Evolutionary conservation across 2,329 filamentous ascomycete genomes (phyloP), one percentile per base, ranked within the genome.

Genomic region (Clarireedia hainanense): DNA sequence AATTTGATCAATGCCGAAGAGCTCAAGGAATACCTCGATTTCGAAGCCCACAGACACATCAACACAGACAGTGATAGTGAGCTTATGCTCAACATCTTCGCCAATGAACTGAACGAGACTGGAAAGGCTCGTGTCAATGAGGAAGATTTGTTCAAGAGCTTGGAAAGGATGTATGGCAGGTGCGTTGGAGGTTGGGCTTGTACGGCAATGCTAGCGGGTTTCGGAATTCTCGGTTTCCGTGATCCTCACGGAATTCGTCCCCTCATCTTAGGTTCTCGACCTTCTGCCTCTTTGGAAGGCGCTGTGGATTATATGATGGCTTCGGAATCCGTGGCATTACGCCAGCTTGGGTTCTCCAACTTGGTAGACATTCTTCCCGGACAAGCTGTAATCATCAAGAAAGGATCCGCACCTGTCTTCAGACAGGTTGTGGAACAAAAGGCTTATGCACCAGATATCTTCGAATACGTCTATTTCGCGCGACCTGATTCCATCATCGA

Each of bases 31-130:
- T 85, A 81, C 63, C 63, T 74, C 12, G 72, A 73, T 43, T 60
- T 65, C 42, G 68, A 72, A 26, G 63, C 68, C 24, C 68, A 70
- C 54, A 60, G 67, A 57, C 67, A 71, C 56, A 65, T 71, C 76
- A 96, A 95, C 73, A 91, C 90, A 27, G 89, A 95, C 66, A 91
- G 86, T 57, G 90, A 95, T 73, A 90, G 85, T 63, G 91, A 95
- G 74, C 74, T 92, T 59, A 88, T 94, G 75, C 78, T 96, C 59
- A 96, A 96, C 71, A 80, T 95, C 63, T 95, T 92, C 64, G 91
- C 91, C 24, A 83, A 88, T 69, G 87, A 88, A 69, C 79, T 94
- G 48, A 86, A 87, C 62, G 84, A 90, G 72, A 89, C 86, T 26
- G 86, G 86, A 64, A 94, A 94, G 73, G 81, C 86, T 56, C 85